Percentiles rank a stretch among this genome's conserved stretches.
phyloP scores from a whole-genome alignment of 768 basidiomycete species.

The Pleurotus tuber-regium region DNA sequence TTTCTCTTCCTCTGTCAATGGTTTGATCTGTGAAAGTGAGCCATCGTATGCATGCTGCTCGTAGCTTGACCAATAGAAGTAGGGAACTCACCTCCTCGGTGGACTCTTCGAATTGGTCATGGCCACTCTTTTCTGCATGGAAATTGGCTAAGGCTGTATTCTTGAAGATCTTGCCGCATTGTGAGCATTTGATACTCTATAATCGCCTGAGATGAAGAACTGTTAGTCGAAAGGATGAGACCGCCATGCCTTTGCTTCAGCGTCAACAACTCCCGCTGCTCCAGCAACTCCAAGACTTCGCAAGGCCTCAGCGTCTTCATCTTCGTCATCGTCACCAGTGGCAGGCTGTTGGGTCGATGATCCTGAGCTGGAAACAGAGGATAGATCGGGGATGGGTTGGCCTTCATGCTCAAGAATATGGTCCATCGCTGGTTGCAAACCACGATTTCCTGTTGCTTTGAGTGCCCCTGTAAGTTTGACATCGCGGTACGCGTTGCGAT shows the following conservation, averaged over 20 bases:
- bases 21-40: conserved; percentile 80
- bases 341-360: conserved; percentile 21
- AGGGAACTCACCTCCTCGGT: conserved; percentile 71
- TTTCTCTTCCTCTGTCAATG: conserved; percentile 94
- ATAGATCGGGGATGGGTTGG: conserved; percentile 67
- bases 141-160: conserved; percentile 88
- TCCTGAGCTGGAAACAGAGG: conserved; percentile 32
- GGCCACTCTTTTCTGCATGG: conserved; percentile 94
- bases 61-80: neutral
- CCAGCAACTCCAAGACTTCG: conserved; percentile 41
- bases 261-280: conserved; percentile 32
- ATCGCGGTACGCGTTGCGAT: too few species aligned
- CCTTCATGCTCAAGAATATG: conserved; percentile 80
- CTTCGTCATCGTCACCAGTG: conserved; percentile 51
- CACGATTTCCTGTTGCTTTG: conserved; percentile 77
- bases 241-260: conserved; percentile 61
- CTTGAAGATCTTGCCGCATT: conserved; percentile 84
- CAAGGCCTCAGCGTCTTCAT: conserved; percentile 69
- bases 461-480: conserved; percentile 90
- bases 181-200: conserved; percentile 79
- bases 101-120: conserved; percentile 94
- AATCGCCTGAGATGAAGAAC: neutral
- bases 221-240: neutral
- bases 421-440: conserved; percentile 91
- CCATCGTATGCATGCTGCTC: neutral